Percentiles rank a stretch among this genome's conserved stretches.
These are phyloP conservation scores for Atkinsonella hypoxylon DNA, from an alignment of 2,329 filamentous ascomycete genomes.

Conservation along the genomic window DNA sequence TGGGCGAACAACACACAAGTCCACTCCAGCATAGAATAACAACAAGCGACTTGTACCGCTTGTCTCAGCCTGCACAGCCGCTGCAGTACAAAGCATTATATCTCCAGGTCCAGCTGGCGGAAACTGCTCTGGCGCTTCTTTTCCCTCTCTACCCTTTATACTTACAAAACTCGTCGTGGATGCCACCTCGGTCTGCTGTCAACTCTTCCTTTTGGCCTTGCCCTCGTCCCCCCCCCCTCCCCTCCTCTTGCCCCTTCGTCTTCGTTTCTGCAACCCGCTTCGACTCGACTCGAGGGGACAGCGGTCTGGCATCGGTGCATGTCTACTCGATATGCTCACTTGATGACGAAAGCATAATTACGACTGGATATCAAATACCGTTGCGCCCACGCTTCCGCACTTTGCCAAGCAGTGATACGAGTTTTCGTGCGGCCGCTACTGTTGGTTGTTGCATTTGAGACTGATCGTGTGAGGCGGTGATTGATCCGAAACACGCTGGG, in stretches of 20 bases:
- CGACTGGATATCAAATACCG: background rate
- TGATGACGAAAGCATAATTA: background rate
- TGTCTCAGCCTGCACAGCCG: background rate
- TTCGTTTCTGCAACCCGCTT: too few relatives aligned
- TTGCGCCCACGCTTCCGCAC: background rate
- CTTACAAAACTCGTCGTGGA: slow-evolving; percentile 22
- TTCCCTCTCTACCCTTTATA: slow-evolving; percentile 3
- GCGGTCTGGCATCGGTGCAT: background rate
- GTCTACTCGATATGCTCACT: background rate
- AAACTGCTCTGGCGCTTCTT: background rate
- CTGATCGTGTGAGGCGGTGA: background rate
- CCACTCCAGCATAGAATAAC: slow-evolving; percentile 9
- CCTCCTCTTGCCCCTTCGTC: background rate
- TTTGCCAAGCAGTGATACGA: too few relatives aligned
- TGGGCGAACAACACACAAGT: background rate
- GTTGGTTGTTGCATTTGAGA: background rate
- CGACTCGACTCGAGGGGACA: background rate
- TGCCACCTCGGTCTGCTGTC: background rate
- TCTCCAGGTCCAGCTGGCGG: background rate
- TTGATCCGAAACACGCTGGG: background rate
- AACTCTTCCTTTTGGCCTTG: background rate
- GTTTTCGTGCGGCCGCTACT: too few relatives aligned
- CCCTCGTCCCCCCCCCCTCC: background rate
- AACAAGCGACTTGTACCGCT: slow-evolving; percentile 11
- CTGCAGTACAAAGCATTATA: background rate